These are phyloP conservation scores for Orbilia oligospora DNA, from an alignment of 2,329 filamentous ascomycete genomes.

Conservation along the genomic window DNA sequence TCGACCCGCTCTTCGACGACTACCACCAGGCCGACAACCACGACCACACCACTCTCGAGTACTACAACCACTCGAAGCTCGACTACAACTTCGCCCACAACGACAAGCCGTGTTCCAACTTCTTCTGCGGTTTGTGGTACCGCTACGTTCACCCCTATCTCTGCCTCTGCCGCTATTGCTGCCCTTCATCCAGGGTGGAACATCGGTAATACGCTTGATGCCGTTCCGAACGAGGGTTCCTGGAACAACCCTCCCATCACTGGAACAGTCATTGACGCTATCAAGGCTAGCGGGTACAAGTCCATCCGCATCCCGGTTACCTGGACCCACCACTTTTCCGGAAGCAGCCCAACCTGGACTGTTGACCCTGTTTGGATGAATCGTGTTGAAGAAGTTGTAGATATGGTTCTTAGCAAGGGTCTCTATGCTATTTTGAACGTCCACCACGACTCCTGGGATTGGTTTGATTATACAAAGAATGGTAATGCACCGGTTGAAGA, in stretches of 20 bases:
- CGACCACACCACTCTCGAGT: constrained; percentile 11
- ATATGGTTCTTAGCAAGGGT: constrained; percentile 71
- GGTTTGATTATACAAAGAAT: constrained; percentile 71
- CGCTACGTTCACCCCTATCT: constrained; percentile 62
- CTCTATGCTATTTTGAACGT: constrained; percentile 73
- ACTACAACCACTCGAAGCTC: constrained; percentile 15
- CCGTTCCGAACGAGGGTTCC: constrained; percentile 72
- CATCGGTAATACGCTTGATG: constrained; percentile 74
- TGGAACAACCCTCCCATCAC: constrained; percentile 74
- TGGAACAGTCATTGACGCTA: constrained; percentile 70
- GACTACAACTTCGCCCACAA: constrained; percentile 10
- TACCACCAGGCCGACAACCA: neutral
- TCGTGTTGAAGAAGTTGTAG: constrained; percentile 73
- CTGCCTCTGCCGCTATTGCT: constrained; percentile 65
- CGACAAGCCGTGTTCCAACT: constrained; percentile 18
- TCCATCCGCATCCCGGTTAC: constrained; percentile 75
- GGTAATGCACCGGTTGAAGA: constrained; percentile 69
- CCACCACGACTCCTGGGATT: constrained; percentile 75
- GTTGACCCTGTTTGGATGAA: constrained; percentile 73
- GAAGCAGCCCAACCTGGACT: constrained; percentile 71
- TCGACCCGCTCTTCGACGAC: constrained; percentile 7
- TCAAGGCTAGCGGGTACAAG: constrained; percentile 73
- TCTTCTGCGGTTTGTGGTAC: constrained; percentile 41
- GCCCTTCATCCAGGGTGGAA: constrained; percentile 74
- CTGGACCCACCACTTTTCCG: constrained; percentile 73